Evolutionary conservation across 1,284 basidiomycete species (phyloP), one percentile per base, ranked within the genome.

Genomic region (Malassezia obtusa): DNA sequence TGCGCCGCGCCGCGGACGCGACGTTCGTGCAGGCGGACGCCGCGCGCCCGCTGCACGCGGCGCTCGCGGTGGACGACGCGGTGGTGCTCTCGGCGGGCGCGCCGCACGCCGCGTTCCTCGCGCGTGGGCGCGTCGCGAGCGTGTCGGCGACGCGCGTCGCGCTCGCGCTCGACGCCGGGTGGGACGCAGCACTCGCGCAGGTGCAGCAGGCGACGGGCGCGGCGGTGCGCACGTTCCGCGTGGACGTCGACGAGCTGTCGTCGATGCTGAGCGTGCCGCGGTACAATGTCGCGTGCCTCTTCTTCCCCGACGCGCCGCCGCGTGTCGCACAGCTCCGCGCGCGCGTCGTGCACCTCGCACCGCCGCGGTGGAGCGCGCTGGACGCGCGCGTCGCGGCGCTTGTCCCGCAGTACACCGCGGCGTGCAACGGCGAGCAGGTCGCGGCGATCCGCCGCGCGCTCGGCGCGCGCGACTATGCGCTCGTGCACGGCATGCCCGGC

Each of bases 401-500:
- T 8, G 15, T 58, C 8, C 30, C 17, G 21, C 31, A 22, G 21
- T 15, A 40, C 35, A 38, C 33, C 58, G 74, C 4, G 65, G 73
- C 1, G 14, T 57, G 5, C 61, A 96, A 96, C 67, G 65, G 74
- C 0, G 84, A 84, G 57, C 94, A 99, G 75, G 73, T 77, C 40
- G 74, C 74, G 2, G 91, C 90, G 0, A 80, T 95, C 69, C 73
- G 76, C 26, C 84, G 83, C 58, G 87, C 86, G 2, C 75, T 96
- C 15, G 77, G 79, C 2, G 87, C 92, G 0, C 77, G 82, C 57
- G 91, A 99, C 74, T 99, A 95, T 71, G 84, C 90, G 0, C 77
- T 96, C 40, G 81, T 98, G 28, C 79, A 96, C 5, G 94, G 92
- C 22, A 96, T 98, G 94, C 92, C 92, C 1, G 92, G 92, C 0